phyloP scores from a whole-genome alignment of 1,284 basidiomycete genomes.

The Bondarzewia mesenterica region DNA sequence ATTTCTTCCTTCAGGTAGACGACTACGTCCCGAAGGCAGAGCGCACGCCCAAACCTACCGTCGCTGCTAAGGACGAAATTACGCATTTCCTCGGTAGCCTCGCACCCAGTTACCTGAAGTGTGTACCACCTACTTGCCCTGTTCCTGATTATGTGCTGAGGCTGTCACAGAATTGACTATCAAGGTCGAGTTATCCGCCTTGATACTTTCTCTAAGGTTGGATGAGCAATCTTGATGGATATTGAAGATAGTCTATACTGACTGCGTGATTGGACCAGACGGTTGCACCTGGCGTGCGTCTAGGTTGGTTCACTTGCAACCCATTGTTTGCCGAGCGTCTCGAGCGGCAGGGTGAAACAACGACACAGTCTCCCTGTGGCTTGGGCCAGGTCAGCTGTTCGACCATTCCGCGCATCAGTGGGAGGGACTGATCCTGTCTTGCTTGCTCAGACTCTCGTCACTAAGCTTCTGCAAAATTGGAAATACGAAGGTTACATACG shows the following conservation, averaged over 20 bases:
- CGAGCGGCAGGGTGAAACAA: constrained; percentile 67
- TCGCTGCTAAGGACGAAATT: constrained; percentile 21
- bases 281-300: constrained; percentile 67
- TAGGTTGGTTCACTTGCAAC: constrained; percentile 77
- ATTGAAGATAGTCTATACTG: neutral
- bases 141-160: neutral
- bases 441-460: too few relatives aligned
- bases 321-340: constrained; percentile 66
- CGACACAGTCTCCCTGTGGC: constrained; percentile 68
- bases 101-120: constrained; percentile 63
- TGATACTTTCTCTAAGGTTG: constrained; percentile 77
- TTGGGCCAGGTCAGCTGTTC: constrained; percentile 64
- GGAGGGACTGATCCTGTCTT: constrained; percentile 29
- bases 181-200: constrained; percentile 75
- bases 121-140: constrained; percentile 19
- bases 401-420: too few relatives aligned
- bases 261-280: constrained; percentile 32
- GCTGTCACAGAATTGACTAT: constrained; percentile 45
- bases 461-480: constrained; percentile 60
- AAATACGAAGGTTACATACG: constrained; percentile 63
- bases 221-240: neutral
- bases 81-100: constrained; percentile 45
- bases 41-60: constrained; percentile 23
- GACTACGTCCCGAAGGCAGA: constrained; percentile 38
- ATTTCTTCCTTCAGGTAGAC: constrained; percentile 68